Conservation (phyloP, 2,329 filamentous ascomycete species). For the Fusarium sp. region DNA sequence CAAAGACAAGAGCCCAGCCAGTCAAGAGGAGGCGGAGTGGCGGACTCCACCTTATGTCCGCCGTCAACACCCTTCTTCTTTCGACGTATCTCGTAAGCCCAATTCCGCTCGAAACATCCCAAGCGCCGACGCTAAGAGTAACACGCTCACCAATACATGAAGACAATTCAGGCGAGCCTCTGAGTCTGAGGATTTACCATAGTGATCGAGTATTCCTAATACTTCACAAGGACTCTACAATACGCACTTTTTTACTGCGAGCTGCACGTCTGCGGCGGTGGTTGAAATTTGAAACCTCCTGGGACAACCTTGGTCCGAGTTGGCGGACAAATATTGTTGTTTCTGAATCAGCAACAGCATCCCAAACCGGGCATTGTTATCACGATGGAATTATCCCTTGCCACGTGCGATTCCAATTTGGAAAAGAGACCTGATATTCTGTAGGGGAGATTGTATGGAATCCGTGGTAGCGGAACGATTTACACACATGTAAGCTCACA, state of each 20-base stretch:
- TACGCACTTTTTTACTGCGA: conserved; percentile 8
- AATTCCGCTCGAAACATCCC: conserved; percentile 34
- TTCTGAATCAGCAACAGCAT: conserved; percentile 2
- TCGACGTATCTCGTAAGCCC: conserved; percentile 43
- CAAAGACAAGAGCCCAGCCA: conserved; percentile 3
- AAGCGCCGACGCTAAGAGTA: conserved; percentile 38
- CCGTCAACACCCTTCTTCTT: conserved; percentile 22
- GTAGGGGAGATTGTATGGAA: conserved; percentile 1
- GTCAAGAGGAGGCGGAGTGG: conserved; percentile 35
- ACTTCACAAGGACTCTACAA: not conserved
- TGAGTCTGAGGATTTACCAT: not conserved
- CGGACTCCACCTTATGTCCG: conserved; percentile 46
- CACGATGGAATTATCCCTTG: conserved; percentile 16
- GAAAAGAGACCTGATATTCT: not conserved
- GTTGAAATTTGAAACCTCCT: conserved; percentile 13
- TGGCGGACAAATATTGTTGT: conserved; percentile 21
- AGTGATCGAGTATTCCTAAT: conserved; percentile 14
- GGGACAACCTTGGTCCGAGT: conserved; percentile 26
- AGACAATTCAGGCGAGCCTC: conserved; percentile 30
- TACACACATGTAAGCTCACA: conserved; percentile 11
- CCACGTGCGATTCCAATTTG: conserved; percentile 13
- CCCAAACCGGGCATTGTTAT: not conserved
- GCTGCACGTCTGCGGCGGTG: conserved; percentile 14
- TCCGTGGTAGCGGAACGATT: conserved; percentile 6
- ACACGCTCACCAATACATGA: conserved; percentile 27